phyloP scores from a whole-genome alignment of 106 monocot species.

The Ottelia alismoides region DNA sequence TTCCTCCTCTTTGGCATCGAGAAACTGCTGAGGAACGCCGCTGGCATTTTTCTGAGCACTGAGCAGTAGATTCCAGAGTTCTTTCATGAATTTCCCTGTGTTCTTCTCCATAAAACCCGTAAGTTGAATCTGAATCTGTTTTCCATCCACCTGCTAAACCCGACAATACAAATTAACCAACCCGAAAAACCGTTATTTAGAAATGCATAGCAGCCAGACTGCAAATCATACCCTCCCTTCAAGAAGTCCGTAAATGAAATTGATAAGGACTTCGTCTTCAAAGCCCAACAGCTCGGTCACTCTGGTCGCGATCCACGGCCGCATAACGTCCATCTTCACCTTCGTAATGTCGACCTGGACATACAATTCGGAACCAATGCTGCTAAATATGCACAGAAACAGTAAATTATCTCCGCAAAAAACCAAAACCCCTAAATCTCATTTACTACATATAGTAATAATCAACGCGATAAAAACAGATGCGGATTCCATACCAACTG shows the following conservation, averaged over 20 bases:
- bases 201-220: too few species aligned
- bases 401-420: too few species aligned
- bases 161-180: too few species aligned
- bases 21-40: constrained; percentile 93
- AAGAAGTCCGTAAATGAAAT: constrained; percentile 81
- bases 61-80: constrained; percentile 81
- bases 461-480: too few species aligned
- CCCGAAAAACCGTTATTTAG: too few species aligned
- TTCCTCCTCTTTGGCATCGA: constrained; percentile 89
- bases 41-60: constrained; percentile 88
- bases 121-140: constrained; percentile 87
- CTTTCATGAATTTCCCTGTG: constrained; percentile 93
- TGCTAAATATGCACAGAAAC: too few species aligned
- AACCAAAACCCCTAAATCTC: too few species aligned
- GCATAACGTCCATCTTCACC: constrained; percentile 94
- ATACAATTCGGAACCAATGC: too few species aligned
- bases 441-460: too few species aligned
- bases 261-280: constrained; percentile 96
- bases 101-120: constrained; percentile 99
- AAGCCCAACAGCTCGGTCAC: constrained; percentile 88
- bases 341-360: constrained; percentile 82
- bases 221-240: constrained; percentile 78
- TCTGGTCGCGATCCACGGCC: constrained; percentile 89
- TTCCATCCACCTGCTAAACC: constrained; percentile 76
- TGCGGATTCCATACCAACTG: constrained; percentile 64